Evolutionary conservation across 345 rosid genomes (phyloP).

Genomic region (Pugionium cornutum): DNA sequence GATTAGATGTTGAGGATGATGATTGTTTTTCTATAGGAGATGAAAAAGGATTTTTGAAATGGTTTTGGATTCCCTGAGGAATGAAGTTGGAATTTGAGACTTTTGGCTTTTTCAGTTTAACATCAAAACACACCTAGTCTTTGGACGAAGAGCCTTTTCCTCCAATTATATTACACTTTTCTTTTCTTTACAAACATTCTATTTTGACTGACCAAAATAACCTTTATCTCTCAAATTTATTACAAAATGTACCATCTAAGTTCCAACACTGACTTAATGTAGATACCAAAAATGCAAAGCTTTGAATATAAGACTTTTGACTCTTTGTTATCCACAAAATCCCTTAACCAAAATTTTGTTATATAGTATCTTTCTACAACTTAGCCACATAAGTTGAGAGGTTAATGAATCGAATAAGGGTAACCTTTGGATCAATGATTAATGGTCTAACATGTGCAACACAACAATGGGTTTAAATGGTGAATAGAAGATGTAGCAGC

Average conservation of each 20-base stretch:
- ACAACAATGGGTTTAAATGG: not conserved
- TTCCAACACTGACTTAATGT: too few species aligned
- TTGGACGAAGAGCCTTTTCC: conserved; percentile 33
- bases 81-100: conserved; percentile 38
- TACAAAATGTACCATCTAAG: too few species aligned
- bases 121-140: conserved; percentile 24
- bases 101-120: conserved; percentile 27
- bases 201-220: conserved; percentile 23
- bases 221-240: conserved; percentile 29
- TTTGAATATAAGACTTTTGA: too few species aligned
- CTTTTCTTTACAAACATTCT: conserved; percentile 4
- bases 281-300: too few species aligned
- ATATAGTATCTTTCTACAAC: not conserved
- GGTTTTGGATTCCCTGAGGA: conserved; percentile 11
- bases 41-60: too few species aligned
- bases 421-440: too few species aligned
- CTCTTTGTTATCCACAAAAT: too few species aligned
- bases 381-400: conserved; percentile 2
- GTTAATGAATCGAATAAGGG: too few species aligned
- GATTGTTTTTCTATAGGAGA: too few species aligned
- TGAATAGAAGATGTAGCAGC: conserved; percentile 22
- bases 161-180: conserved; percentile 12
- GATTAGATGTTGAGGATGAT: conserved; percentile 21
- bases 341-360: too few species aligned
- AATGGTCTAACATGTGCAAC: too few species aligned